Evolutionary conservation across 352 stramenopile species (phyloP), one percentile per base, ranked within the genome.

Genomic region (Phytophthora niederhauseri): DNA sequence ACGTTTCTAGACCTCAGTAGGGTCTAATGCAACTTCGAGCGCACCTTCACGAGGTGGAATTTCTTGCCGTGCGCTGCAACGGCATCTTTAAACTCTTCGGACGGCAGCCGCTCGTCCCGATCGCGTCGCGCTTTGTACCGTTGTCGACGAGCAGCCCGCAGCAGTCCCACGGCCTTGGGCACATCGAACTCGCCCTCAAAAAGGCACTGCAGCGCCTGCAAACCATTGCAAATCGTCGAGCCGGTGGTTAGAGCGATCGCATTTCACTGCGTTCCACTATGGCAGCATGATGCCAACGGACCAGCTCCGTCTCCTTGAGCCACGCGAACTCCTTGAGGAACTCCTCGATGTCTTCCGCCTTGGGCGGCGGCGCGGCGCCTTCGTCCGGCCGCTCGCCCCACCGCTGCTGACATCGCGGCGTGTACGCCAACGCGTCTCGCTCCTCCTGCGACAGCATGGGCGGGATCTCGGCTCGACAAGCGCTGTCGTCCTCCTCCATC

Each of bases 41-140:
- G 34, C 55, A 93, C 85, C 70, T 90, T 72, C 14, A 93, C 81
- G 1, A 79, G 51, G 41, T 80, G 76, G 20, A 93, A 93, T 43
- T 76, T 81, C 64, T 93, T 93, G 61, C 78, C 82, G 26, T 92
- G 70, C 2, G 64, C 69, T 3, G 49, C 28, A 0, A 93, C 48
- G 8, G 82, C 81, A 9, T 58, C 50, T 46, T 80, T 79, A 38
- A 92, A 92, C 3, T 56, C 61, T 28, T 85, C 70, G 41, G 82
- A 61, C 14, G 49, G 53, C 9, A 93, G 22, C 30, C 53, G 58
- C n/a, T 80, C 38, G 34, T 70, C 58, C 14, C 64, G 66, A 55
- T 80, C 45, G 7, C 65, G 64, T 41, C 69, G 54, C 4, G 54
- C 63, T 52, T 68, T 76, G 14, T 68, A 62, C 30, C 68, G 63